Base-by-base conservation (phyloP, 2,329 filamentous ascomycete genomes). In the Alternaria incomplexa region DNA sequence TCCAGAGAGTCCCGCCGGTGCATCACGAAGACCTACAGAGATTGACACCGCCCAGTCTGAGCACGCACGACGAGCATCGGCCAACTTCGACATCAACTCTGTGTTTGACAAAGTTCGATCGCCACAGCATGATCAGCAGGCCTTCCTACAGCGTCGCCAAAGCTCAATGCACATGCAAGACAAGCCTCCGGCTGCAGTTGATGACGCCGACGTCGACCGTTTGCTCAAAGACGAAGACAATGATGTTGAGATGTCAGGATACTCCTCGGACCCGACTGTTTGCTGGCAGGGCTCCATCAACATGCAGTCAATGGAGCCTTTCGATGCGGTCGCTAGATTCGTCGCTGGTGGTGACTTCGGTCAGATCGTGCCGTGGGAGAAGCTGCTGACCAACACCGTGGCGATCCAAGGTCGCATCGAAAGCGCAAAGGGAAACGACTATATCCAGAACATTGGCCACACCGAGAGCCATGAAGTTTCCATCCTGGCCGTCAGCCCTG, bases 121-220 rank as follows among this genome's bases (percentile, higher is more conserved):
- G 3, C 93, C 93, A 2, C 84, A 85, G 50, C 76, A 80, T 44
- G 83, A 82, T 28, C 80, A 83, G 79, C 83, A 64, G 77, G 81
- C 84, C 44, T 78, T 84, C 80, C 48, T 78, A 5, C 58, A 82
- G 77, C 85, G 67, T 83, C 86, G 88, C 85, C 50, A 76, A 81
- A 86, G 73, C 79, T 83, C 67, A 71, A 83, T 75, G 58, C 81
- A 83, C 36, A 65, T 62, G 22, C 79, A 81, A 45, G 77, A 82
- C 13, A 80, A 83, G 56, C 68, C 73, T 22, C 73, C 73, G 6
- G 88, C 89, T 1, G 86, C 90, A 1, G 91, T 88, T 15, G 88
- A 91, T 13, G 95, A 99, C 78, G 88, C 92, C 3, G 96, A 98
- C 63, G 92, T 99, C 20, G 96, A 99, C 77, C 89, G 93, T 44